These are phyloP conservation scores for Helicocarpus griseus DNA, from an alignment of 2,329 filamentous ascomycete species.

Conservation along the genomic window DNA sequence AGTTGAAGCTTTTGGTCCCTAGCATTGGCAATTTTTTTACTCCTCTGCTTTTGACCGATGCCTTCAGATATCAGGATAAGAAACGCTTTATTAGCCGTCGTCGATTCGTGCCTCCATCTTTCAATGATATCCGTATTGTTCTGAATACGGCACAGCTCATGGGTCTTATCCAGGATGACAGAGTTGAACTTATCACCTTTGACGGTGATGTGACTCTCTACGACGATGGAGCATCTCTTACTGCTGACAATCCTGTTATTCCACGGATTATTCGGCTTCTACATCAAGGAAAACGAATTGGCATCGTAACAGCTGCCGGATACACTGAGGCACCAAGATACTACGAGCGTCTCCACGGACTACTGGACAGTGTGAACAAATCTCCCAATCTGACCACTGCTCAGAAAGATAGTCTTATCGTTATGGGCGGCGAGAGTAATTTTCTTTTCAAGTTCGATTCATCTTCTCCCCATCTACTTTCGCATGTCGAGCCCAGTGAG, in stretches of 20 bases:
- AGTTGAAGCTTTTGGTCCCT: constrained; percentile 84
- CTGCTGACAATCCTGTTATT: constrained; percentile 68
- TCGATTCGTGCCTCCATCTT: constrained; percentile 88
- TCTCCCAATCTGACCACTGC: constrained; percentile 50
- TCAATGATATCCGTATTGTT: constrained; percentile 89
- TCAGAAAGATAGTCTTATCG: constrained; percentile 69
- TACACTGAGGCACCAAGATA: constrained; percentile 84
- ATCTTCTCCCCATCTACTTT: constrained; percentile 55
- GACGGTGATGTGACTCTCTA: constrained; percentile 97
- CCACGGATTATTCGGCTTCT: constrained; percentile 60
- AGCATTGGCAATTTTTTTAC: constrained; percentile 93
- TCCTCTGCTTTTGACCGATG: constrained; percentile 71
- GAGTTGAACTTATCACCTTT: constrained; percentile 81
- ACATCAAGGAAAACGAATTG: constrained; percentile 67
- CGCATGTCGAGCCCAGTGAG: constrained; percentile 48
- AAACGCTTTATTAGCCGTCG: constrained; percentile 80
- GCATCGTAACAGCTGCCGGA: constrained; percentile 92
- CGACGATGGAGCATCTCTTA: constrained; percentile 73
- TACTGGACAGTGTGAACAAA: constrained; percentile 67
- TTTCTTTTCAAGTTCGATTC: constrained; percentile 78
- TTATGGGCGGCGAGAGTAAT: constrained; percentile 94
- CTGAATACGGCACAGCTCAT: constrained; percentile 93
- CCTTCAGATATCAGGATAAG: constrained; percentile 82
- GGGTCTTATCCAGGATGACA: constrained; percentile 66
- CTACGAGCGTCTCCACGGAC: constrained; percentile 74